Conservation (phyloP, 768 basidiomycete species). For the Pleurotus ostreatus region DNA sequence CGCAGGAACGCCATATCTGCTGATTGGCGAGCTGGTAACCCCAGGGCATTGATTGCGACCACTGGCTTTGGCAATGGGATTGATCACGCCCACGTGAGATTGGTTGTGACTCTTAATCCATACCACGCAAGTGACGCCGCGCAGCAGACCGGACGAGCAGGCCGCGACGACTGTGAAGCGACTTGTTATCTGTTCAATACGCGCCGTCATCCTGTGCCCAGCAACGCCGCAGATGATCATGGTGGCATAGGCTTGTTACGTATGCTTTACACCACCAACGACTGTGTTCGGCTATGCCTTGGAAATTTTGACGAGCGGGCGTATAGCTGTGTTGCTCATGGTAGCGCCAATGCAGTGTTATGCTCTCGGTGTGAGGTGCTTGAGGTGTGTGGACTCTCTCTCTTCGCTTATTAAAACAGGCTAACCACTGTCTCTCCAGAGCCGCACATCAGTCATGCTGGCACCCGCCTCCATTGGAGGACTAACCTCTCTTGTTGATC, state of each 20-base stretch:
- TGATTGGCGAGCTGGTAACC: neutral
- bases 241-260: neutral
- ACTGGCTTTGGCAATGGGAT: slow-evolving; percentile 6
- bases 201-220: neutral
- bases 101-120: neutral
- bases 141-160: slow-evolving; percentile 5
- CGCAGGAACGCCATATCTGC: neutral
- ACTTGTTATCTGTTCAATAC: neutral
- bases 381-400: too few relatives aligned
- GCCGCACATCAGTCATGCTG: too few relatives aligned
- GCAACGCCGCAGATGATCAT: neutral
- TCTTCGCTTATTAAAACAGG: too few relatives aligned
- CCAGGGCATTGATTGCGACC: slow-evolving; percentile 3
- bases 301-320: neutral
- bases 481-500: too few relatives aligned
- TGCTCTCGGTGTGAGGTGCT: too few relatives aligned
- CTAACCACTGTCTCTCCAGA: too few relatives aligned
- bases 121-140: neutral
- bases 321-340: too few relatives aligned
- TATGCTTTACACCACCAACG: neutral
- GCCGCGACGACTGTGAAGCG: neutral
- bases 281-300: neutral
- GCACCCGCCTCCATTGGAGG: too few relatives aligned
- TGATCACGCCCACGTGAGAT: slow-evolving; percentile 3
- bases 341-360: too few relatives aligned